phyloP scores from a whole-genome alignment of 2,329 filamentous ascomycete species.

The Nigrograna mackinnonii region DNA sequence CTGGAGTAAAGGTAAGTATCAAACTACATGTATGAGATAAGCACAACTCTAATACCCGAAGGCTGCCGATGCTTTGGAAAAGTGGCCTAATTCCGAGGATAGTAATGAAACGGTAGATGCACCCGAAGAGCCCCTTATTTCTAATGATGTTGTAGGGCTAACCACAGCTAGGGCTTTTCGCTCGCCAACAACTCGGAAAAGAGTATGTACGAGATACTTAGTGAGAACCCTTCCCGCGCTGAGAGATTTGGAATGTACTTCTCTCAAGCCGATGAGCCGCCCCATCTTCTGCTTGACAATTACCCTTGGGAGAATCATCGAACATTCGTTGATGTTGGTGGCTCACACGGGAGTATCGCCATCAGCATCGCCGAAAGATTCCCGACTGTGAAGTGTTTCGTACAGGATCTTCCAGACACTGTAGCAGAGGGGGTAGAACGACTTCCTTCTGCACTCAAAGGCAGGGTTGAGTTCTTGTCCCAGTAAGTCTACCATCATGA shows the following conservation, averaged over 20 bases:
- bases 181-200: slow-evolving; percentile 11
- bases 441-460: slow-evolving; percentile 4
- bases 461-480: slow-evolving; percentile 8
- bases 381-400: slow-evolving; percentile 12
- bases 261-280: slow-evolving; percentile 5
- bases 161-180: slow-evolving; percentile 9
- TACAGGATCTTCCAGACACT: slow-evolving; percentile 15
- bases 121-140: no score
- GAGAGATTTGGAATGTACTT: slow-evolving; percentile 12
- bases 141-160: no score
- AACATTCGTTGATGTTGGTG: slow-evolving; percentile 16
- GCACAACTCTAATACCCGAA: no score
- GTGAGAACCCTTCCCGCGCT: slow-evolving; percentile 1
- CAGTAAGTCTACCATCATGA: slow-evolving; percentile 8
- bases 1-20: slow-evolving; percentile 7
- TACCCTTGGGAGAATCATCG: slow-evolving; percentile 7
- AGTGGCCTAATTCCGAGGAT: slow-evolving; percentile 16
- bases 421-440: slow-evolving; percentile 5
- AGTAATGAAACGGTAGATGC: slow-evolving; percentile 10
- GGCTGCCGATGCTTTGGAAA: slow-evolving; percentile 15
- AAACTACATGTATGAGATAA: not conserved
- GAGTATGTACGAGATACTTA: slow-evolving; percentile 10
- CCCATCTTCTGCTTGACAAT: slow-evolving; percentile 6
- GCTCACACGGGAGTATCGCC: slow-evolving; percentile 13
- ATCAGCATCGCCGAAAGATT: slow-evolving; percentile 10